Evolutionary conservation across 805 yeast species (phyloP).

Genomic region (Ogataea degrootiae): DNA sequence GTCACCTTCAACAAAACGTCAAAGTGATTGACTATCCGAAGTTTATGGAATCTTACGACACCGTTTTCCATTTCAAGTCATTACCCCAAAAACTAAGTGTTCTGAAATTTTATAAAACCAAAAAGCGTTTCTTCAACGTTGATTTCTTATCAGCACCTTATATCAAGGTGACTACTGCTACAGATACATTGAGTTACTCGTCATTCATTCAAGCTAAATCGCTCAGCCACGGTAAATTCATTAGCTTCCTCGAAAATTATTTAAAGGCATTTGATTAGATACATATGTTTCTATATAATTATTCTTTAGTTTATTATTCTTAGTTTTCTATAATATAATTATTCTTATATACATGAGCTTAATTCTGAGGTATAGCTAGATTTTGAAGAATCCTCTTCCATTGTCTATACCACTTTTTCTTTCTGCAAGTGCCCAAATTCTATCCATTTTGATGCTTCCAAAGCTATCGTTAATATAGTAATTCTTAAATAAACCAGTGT

Average conservation of each 20-base stretch:
- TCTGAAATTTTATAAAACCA: neutral
- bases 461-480: slow-evolving; percentile 66
- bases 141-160: neutral
- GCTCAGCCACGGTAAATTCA: neutral
- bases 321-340: neutral
- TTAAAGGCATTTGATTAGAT: slow-evolving; percentile 1
- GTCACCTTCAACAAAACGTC: neutral
- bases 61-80: neutral
- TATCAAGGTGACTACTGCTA: neutral
- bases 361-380: neutral
- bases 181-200: neutral
- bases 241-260: neutral
- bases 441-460: slow-evolving; percentile 80
- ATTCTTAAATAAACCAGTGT: slow-evolving; percentile 31
- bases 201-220: neutral
- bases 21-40: neutral
- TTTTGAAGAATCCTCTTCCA: slow-evolving; percentile 46
- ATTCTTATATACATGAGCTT: neutral
- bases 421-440: slow-evolving; percentile 82
- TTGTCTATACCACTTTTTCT: slow-evolving; percentile 59
- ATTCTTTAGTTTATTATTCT: neutral
- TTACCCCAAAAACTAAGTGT: neutral
- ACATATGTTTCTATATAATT: neutral
- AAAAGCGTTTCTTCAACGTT: neutral
- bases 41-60: neutral